Evolutionary conservation across 2,329 filamentous ascomycete genomes (phyloP), one percentile per base, ranked within the genome.

Genomic region (Xylaria sp.): DNA sequence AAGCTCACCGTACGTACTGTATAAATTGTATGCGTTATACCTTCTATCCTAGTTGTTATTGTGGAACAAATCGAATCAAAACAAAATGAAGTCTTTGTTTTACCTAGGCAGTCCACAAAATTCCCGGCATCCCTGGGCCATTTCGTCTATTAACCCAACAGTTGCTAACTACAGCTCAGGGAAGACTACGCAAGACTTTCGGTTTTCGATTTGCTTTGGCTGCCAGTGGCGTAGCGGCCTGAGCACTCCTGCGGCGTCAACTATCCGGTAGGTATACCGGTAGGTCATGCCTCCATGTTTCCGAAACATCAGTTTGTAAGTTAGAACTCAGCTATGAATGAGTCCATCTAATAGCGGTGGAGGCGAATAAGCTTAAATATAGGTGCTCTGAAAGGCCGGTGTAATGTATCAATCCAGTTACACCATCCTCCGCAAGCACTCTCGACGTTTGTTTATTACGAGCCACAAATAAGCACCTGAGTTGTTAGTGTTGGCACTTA

Each of bases 141-240:
- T 17, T 30, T 14, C 1, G 2, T 53, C 11, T 17, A 30, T 54
- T 24, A 17, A 42, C 32, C 27, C 17, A 50, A 21, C 17, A 45
- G 8, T 30, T 4, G 45, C 32, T 8, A 30, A 34, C 32, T 8
- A 30, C 24, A 32, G 3, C 42, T 47, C 42, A 47, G 17, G 17
- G n/a, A 53, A 50, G 34, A 58, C 3, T 48, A 24, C 14, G n/a
- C 12, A 67, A 58, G 59, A 64, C 27, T 48, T 54, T 67, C 48
- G 27, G 55, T 54, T 42, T 57, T 59, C 27, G 17, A 30, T 54
- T 21, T 60, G 60, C 54, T 36, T 48, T 19, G 30, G 32, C 59
- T 36, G 47, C 39, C 19, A 11, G 14, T 50, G 21, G 59, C 36
- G 36, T 64, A 39, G 47, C 54, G 24, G 53, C 58, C 54, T 63